Evolutionary conservation across 1,284 basidiomycete species (phyloP).

Genomic region (Leccinum huronense): DNA sequence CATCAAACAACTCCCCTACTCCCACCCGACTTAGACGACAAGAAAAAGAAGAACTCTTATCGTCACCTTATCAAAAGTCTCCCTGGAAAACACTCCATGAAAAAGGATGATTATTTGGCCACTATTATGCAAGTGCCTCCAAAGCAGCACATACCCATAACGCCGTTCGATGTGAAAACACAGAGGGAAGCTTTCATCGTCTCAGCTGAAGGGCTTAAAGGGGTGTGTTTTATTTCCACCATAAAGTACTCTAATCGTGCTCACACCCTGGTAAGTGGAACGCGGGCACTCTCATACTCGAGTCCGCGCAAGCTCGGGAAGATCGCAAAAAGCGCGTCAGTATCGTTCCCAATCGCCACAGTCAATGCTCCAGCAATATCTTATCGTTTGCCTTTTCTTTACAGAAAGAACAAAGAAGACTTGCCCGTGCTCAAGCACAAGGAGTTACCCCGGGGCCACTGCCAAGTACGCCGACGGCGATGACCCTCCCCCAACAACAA

Average conservation of each 20-base stretch:
- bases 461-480: conserved; percentile 25
- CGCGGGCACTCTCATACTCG: conserved; percentile 56
- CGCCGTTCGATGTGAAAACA: conserved; percentile 62
- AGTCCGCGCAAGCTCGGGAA: conserved; percentile 73
- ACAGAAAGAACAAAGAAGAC: conserved; percentile 72
- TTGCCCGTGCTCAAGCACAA: conserved; percentile 60
- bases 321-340: conserved; percentile 74
- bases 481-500: conserved; percentile 30
- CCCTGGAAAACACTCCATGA: conserved; percentile 79
- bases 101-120: conserved; percentile 72
- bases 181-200: conserved; percentile 72
- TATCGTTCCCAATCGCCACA: conserved; percentile 21
- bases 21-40: conserved; percentile 51
- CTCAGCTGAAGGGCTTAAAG: conserved; percentile 70
- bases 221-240: conserved; percentile 49
- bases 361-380: conserved; percentile 17
- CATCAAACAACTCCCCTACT: conserved; percentile 44
- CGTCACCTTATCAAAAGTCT: conserved; percentile 74
- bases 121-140: conserved; percentile 65
- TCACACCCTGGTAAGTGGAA: conserved; percentile 60
- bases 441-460: conserved; percentile 30
- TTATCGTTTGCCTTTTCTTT: conserved; percentile 7
- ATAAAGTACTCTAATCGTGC: conserved; percentile 10
- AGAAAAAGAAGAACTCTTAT: conserved; percentile 77
- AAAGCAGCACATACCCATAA: conserved; percentile 65